Percentiles rank a stretch among this genome's conserved stretches.
These are phyloP conservation scores for Cytospora piceicola DNA, from an alignment of 2,329 filamentous ascomycete genomes.

Conservation along the genomic window DNA sequence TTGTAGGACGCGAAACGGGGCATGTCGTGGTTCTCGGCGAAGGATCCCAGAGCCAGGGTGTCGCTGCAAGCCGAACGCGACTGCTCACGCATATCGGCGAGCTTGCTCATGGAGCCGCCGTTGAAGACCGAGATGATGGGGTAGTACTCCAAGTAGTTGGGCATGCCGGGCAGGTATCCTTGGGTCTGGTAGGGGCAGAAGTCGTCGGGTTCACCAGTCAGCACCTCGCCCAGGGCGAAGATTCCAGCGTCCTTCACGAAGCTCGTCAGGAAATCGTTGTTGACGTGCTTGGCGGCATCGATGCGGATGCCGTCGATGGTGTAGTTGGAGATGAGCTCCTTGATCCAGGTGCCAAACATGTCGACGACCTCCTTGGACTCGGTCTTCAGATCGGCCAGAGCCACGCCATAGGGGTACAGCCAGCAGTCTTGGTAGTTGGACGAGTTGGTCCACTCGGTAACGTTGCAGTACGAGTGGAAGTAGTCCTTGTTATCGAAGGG, in stretches of 20 bases:
- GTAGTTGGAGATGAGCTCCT: conserved; percentile 60
- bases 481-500: conserved; percentile 57
- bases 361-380: conserved; percentile 51
- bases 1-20: conserved; percentile 57
- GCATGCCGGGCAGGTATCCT: conserved; percentile 51
- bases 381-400: conserved; percentile 66
- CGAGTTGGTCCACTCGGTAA: conserved; percentile 57
- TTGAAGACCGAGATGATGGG: conserved; percentile 44
- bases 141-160: conserved; percentile 60
- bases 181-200: conserved; percentile 58
- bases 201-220: conserved; percentile 55
- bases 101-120: conserved; percentile 43
- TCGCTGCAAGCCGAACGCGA: conserved; percentile 47
- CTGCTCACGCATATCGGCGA: conserved; percentile 45
- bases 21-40: conserved; percentile 65
- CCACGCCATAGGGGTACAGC: conserved; percentile 55
- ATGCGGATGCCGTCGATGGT: conserved; percentile 65
- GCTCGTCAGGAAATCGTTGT: conserved; percentile 59
- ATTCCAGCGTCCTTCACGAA: conserved; percentile 60
- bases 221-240: conserved; percentile 65
- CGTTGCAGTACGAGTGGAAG: conserved; percentile 64
- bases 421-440: conserved; percentile 53
- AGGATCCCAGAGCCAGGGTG: conserved; percentile 51
- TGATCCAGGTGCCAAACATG: conserved; percentile 63
- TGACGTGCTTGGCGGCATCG: conserved; percentile 65